Percentiles rank a stretch among this genome's conserved stretches.
Conservation (phyloP, 768 basidiomycete species). For the Podaxis sp. region DNA sequence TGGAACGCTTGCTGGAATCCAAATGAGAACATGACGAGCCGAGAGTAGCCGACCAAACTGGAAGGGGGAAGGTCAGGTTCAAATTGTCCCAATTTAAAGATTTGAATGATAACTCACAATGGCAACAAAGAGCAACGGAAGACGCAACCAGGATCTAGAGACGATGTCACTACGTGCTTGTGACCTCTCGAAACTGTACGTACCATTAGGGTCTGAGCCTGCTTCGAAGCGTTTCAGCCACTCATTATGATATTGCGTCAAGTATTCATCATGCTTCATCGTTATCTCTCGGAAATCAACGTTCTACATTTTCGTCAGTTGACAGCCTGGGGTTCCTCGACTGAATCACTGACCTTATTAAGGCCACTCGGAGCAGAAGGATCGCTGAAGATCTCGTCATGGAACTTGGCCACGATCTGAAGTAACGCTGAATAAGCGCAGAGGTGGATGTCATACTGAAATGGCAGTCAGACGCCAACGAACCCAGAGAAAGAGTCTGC, state of each 20-base stretch:
- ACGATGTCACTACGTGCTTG: background rate
- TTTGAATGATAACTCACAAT: conserved; percentile 48
- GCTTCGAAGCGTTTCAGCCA: conserved; percentile 57
- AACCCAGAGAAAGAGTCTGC: background rate
- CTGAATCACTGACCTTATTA: conserved; percentile 49
- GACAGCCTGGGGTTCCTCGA: background rate
- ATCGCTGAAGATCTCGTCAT: conserved; percentile 74
- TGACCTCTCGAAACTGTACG: background rate
- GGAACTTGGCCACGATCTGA: conserved; percentile 68
- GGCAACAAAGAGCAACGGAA: conserved; percentile 68
- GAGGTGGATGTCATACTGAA: conserved; percentile 69
- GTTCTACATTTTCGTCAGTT: conserved; percentile 32
- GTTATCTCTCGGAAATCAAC: conserved; percentile 69
- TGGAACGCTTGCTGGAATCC: conserved; percentile 82
- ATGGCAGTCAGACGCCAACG: conserved; percentile 4
- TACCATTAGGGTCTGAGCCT: conserved; percentile 58
- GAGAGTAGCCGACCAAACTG: conserved; percentile 72
- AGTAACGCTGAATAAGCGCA: conserved; percentile 70
- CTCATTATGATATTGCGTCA: conserved; percentile 60
- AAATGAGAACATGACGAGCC: conserved; percentile 84
- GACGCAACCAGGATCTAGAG: conserved; percentile 48
- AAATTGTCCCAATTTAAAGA: background rate
- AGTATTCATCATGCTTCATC: conserved; percentile 49
- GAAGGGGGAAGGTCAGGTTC: conserved; percentile 1
- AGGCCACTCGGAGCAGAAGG: conserved; percentile 61